A percentile compares a stretch with the other conserved stretches of the same genome.
phyloP scores from a whole-genome alignment of 2,329 filamentous ascomycete species.

The Alternaria infectoria region DNA sequence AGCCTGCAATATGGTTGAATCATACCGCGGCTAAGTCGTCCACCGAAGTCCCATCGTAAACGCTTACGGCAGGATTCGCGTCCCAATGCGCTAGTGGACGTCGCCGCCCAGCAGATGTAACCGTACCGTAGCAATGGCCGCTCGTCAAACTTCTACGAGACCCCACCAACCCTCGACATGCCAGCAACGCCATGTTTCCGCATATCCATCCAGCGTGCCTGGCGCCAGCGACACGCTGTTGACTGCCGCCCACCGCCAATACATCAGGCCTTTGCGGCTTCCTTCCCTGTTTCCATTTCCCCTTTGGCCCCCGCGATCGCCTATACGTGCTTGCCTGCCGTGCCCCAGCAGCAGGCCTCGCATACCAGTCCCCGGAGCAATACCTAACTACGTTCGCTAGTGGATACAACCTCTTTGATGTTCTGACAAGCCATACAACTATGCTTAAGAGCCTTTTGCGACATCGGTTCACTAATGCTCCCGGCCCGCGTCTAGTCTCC shows the following conservation, averaged over 20 bases:
- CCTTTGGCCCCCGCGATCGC: constrained; percentile 30
- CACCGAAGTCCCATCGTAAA: constrained; percentile 17
- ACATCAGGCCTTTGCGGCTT: constrained; percentile 11
- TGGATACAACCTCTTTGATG: constrained; percentile 49
- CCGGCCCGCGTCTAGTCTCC: constrained; percentile 42
- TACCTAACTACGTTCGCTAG: constrained; percentile 42
- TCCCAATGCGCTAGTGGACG: constrained; percentile 28
- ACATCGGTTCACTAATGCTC: constrained; percentile 46
- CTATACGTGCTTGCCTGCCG: constrained; percentile 40
- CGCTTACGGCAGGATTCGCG: constrained; percentile 17
- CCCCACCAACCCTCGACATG: constrained; percentile 38
- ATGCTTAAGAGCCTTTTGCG: constrained; percentile 48
- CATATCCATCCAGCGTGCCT: constrained; percentile 27
- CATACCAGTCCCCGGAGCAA: constrained; percentile 37
- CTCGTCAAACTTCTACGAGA: constrained; percentile 25
- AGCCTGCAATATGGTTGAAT: constrained; percentile 36
- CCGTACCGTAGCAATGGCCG: constrained; percentile 43
- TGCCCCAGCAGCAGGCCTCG: constrained; percentile 33
- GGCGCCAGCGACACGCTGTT: constrained; percentile 27
- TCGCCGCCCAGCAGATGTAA: constrained; percentile 32
- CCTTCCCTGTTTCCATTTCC: constrained; percentile 8
- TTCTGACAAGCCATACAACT: constrained; percentile 47
- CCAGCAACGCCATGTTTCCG: constrained; percentile 28
- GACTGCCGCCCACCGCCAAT: constrained; percentile 14
- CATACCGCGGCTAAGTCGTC: constrained; percentile 23